Evolutionary conservation across 2,329 filamentous ascomycete species (phyloP), one percentile per base, ranked within the genome.

Genomic region (Trichoderma gracile): DNA sequence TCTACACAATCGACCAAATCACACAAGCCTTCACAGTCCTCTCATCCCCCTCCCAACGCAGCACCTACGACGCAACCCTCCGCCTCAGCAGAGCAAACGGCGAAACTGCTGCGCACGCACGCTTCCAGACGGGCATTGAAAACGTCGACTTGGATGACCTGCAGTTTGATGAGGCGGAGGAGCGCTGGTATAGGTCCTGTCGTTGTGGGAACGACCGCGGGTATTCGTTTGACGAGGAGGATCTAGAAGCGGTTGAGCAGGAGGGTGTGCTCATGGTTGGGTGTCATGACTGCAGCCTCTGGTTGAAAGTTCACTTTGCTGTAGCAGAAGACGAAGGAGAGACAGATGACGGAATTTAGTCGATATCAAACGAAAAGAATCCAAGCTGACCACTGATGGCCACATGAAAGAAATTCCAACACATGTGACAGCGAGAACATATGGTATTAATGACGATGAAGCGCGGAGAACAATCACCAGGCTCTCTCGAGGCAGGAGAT

Each of bases 81-180:
- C 77, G 78, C 33, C 73, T 76, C 54, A 69, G 72, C 40, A 71
- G 72, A n/a, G 67, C 71, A 9, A 62, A 63, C 45, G 53, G 65
- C 53, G 67, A 67, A 9, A 69, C 69, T 54, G 69, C 69, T 54
- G 65, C 71, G 40, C 67, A 71, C 23, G 62, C 66, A 56, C 68
- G 68, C 54, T 85, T 84, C 70, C 81, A 81, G 68, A 88, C 85
- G 0, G 86, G 86, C 5, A 80, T 89, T 47, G 87, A 90, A 72
- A 82, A 79, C 3, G 77, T 89, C 40, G 88, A 90, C 72, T 79
- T 90, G 6, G 88, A 90, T 74, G 88, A 90, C 72, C 75, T 89
- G 23, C 76, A 75, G 9, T 84, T 79, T 68, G 83, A 87, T 69
- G 81, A 83, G 65, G 72, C 59, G 6, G 71, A 73, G 17, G 76